Base-by-base conservation (phyloP, 2,329 filamentous ascomycete genomes). In the Diaporthe citrichinensis region DNA sequence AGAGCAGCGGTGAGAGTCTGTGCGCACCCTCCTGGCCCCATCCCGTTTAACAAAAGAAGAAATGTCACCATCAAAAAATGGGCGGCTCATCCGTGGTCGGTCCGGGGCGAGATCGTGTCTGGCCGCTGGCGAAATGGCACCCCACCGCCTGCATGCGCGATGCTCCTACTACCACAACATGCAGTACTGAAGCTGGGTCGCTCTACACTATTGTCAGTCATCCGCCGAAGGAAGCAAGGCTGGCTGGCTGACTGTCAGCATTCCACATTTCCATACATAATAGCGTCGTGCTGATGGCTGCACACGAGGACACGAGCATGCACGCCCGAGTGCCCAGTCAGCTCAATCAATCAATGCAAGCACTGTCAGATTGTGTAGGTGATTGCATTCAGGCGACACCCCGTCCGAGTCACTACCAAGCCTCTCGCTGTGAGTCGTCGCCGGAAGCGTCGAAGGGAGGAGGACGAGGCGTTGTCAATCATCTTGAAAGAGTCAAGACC, bases 1-100 rank as follows among this genome's bases (percentile, higher is more conserved):
- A 25, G 49, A 55, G 65, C 65, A 69, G 65, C 65, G 65, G 65
- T 69, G 65, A 69, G 65, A 55, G 65, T 69, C 65, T 55, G 65
- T 69, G 65, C 65, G 36, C 65, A 1, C 23, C 28, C 46, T 41
- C 31, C 65, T 25, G 34, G 15, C 31, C 34, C 46, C 31, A n/a
- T 46, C 28, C 25, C 28, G 7, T 3, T 14, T 23, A 28, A 36
- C 31, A n/a, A 55, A 41, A 53, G 23, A 55, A 69, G 34, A 55
- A 55, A 55, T 55, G 65, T 69, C 65, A 31, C 65, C 65, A 55
- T 69, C 49, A 55, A 36, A 41, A 55, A 28, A 41, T 41, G 15
- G 49, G 65, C 65, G 49, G 34, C 65, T 41, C 65, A 41, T 55
- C 65, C 65, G 65, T 69, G 49, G 65, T 53, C 65, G 65, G 49